Conservation (phyloP, 2,329 filamentous ascomycete genomes). For the Lachnellula suecica region DNA sequence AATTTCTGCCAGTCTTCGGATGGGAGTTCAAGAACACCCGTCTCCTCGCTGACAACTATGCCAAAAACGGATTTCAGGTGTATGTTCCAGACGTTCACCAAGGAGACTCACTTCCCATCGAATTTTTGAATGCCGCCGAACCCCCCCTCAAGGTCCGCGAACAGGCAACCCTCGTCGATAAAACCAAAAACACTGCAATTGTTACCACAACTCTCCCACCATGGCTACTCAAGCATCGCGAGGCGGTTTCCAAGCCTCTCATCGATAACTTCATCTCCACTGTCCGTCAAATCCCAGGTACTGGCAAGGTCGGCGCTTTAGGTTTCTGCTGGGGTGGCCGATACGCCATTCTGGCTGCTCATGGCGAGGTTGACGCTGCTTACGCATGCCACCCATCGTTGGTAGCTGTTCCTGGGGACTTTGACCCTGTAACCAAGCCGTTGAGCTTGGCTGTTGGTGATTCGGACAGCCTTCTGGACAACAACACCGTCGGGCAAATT, state of each 20-base stretch:
- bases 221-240: slow-evolving; percentile 43
- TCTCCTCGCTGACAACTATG: slow-evolving; percentile 47
- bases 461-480: slow-evolving; percentile 41
- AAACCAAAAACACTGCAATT: slow-evolving; percentile 39
- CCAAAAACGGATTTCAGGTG: slow-evolving; percentile 42
- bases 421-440: slow-evolving; percentile 39
- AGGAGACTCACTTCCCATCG: slow-evolving; percentile 39
- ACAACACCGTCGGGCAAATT: slow-evolving; percentile 38
- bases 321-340: slow-evolving; percentile 64
- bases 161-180: too few species aligned
- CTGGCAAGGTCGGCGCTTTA: slow-evolving; percentile 46
- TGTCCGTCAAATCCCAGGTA: slow-evolving; percentile 38
- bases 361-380: slow-evolving; percentile 39
- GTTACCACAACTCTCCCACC: slow-evolving; percentile 40
- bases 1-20: slow-evolving; percentile 40
- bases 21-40: slow-evolving; percentile 47
- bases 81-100: slow-evolving; percentile 46
- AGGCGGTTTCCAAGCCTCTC: slow-evolving; percentile 40
- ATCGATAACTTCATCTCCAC: slow-evolving; percentile 42
- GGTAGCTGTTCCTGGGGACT: slow-evolving; percentile 41
- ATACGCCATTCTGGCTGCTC: slow-evolving; percentile 47
- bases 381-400: slow-evolving; percentile 42
- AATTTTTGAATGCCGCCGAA: slow-evolving; percentile 41
- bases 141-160: slow-evolving; percentile 41
- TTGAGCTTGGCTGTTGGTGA: slow-evolving; percentile 40